Conservation (phyloP, 768 basidiomycete genomes). For the Gloeostereum incarnatum region DNA sequence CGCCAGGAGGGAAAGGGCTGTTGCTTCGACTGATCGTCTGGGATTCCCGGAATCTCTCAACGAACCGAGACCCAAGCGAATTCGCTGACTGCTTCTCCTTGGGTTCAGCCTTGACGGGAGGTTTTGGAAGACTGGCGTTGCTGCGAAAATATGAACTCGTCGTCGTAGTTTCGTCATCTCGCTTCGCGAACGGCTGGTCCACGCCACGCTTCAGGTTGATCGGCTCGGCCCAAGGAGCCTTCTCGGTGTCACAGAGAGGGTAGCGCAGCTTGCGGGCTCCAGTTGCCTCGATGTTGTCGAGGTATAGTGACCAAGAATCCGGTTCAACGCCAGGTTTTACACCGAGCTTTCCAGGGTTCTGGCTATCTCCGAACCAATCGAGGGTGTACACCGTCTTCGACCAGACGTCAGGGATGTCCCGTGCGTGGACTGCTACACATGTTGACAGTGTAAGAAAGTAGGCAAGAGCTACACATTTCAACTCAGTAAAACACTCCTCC, state of each 20-base stretch:
- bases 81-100: conserved; percentile 11
- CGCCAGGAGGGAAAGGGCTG: conserved; percentile 28
- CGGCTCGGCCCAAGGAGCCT: conserved; percentile 43
- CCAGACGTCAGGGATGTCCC: conserved; percentile 41
- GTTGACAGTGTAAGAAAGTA: conserved; percentile 37
- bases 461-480: conserved; percentile 45
- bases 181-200: conserved; percentile 40
- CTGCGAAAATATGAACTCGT: conserved; percentile 4
- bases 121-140: conserved; percentile 17
- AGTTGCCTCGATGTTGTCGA: conserved; percentile 5
- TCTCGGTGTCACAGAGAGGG: conserved; percentile 15
- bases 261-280: conserved; percentile 6
- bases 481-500: neutral
- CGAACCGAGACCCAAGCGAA: conserved; percentile 24
- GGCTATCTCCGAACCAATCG: conserved; percentile 41
- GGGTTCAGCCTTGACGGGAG: conserved; percentile 20
- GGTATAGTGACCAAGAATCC: conserved; percentile 14
- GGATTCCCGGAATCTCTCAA: conserved; percentile 31
- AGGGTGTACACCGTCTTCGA: conserved; percentile 36
- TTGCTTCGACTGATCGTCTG: conserved; percentile 20
- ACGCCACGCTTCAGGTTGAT: conserved; percentile 40
- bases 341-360: conserved; percentile 3
- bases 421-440: conserved; percentile 37
- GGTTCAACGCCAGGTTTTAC: conserved; percentile 14
- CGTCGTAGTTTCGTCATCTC: conserved; percentile 12